Evolutionary conservation across 371 early-diverging fungal genomes (phyloP), one percentile per base, ranked within the genome.

Genomic region (Mucor mucedo): DNA sequence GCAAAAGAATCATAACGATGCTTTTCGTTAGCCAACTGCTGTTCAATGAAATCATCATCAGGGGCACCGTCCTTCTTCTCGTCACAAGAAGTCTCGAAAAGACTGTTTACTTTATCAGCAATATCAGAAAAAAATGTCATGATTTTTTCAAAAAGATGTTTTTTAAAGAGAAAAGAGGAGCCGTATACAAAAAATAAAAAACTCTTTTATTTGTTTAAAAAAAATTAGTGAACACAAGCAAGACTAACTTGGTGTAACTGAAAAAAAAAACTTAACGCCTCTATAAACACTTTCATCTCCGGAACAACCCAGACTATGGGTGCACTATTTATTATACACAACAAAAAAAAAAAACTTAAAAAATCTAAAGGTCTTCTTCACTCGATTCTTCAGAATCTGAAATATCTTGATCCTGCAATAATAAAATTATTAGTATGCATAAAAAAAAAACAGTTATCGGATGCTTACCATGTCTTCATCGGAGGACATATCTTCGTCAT

Each of bases 1-100:
- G 95, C 93, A 83, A 93, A 95, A 3, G 91, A 91, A 16, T 84
- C 86, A 66, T 80, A 90, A 21, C 92, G 88, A 72, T 94, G 91
- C n/a, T 73, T 72, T 52, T 75, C 73, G 8, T 73, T 65, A 0
- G 52, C 41, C 11, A 70, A 38, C 41, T 65, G 62, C 33, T 70
- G 62, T 33, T 70, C 70, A 41, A 62, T 50, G 16, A 64, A 62
- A 28, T 70, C 71, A 39, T 66, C 67, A 52, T 80, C 78, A 3
- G 63, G 62, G 21, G 21, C 21, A 21, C 21, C 21, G 21, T 21
- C 21, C 2, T 73, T 64, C 3, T 63, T 39, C 2, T 11, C 38
- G 32, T 45, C 29, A 6, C 33, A 35, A 41, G 45, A 11, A n/a
- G 52, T 2, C 11, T 49, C 30, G 21, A 78, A 78, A 32, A 75